phyloP scores from a whole-genome alignment of 225 moss, liverwort and hornwort species.

The Lunularia cruciata region DNA sequence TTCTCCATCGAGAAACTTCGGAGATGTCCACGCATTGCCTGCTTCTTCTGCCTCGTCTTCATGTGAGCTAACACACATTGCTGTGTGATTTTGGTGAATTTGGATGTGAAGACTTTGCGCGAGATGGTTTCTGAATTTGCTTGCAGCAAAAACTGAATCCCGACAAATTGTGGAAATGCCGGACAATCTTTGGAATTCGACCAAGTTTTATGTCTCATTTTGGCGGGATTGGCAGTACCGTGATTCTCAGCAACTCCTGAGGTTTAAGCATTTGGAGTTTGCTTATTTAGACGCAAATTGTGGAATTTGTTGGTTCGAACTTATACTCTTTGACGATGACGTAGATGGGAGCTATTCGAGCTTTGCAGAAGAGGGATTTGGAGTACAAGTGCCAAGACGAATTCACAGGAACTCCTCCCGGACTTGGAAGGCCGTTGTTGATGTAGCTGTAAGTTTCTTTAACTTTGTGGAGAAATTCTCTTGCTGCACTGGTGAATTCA shows the following conservation, averaged over 20 bases:
- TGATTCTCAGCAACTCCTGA: background rate
- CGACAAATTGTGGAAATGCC: no score
- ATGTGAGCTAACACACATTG: conserved; percentile 3
- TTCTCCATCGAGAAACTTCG: background rate
- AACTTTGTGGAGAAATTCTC: background rate
- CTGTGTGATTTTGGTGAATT: background rate
- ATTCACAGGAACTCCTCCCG: background rate
- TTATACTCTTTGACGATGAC: background rate
- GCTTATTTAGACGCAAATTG: background rate
- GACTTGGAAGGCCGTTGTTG: background rate
- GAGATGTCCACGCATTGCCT: background rate
- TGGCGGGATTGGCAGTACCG: background rate
- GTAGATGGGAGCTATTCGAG: background rate
- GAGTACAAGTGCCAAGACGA: conserved; percentile 2
- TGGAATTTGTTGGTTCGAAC: background rate
- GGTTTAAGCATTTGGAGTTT: background rate
- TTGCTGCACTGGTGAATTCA: no score
- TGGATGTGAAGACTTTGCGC: background rate
- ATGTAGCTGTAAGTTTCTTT: conserved; percentile 8
- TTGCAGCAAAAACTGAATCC: no score
- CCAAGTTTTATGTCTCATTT: no score
- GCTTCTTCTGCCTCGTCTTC: conserved; percentile 21
- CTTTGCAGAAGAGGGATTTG: conserved; percentile 2
- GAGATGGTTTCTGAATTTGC: no score
- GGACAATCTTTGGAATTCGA: no score